Conservation (phyloP, 208 protist genomes). For the Leishmania tropica region DNA sequence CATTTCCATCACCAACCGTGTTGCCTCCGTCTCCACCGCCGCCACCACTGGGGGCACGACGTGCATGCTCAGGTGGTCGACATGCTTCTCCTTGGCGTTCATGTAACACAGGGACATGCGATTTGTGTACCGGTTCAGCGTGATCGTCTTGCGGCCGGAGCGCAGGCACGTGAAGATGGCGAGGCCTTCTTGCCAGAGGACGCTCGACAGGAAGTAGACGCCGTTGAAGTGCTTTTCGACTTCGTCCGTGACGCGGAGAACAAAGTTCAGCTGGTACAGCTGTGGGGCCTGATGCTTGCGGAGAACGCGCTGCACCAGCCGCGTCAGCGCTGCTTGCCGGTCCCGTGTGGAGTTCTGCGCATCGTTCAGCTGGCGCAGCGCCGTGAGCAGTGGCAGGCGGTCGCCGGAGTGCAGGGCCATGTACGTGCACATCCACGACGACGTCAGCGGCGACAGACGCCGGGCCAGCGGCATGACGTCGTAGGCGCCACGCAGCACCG, state of each 20-base stretch:
- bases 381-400: constrained; percentile 62
- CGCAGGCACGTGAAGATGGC: constrained; percentile 70
- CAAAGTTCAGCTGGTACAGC: constrained; percentile 75
- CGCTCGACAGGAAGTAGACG: constrained; percentile 60
- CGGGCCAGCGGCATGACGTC: constrained; percentile 68
- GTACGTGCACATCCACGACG: constrained; percentile 67
- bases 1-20: constrained; percentile 54
- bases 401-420: constrained; percentile 72
- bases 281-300: constrained; percentile 52
- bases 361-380: constrained; percentile 54
- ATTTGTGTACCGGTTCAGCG: constrained; percentile 45
- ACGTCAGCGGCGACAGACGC: constrained; percentile 62
- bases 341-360: constrained; percentile 46
- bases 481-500: constrained; percentile 48
- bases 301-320: constrained; percentile 60
- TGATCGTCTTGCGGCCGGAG: constrained; percentile 75
- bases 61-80: constrained; percentile 38
- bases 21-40: constrained; percentile 49
- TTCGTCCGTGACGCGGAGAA: constrained; percentile 61
- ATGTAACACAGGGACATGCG: constrained; percentile 53
- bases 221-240: constrained; percentile 68
- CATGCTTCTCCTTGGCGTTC: constrained; percentile 40
- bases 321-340: constrained; percentile 33
- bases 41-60: constrained; percentile 52
- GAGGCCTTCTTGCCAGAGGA: constrained; percentile 41